Base-by-base conservation (phyloP, 1,139 yeast genomes). In the Candida pseudocylindracea region DNA sequence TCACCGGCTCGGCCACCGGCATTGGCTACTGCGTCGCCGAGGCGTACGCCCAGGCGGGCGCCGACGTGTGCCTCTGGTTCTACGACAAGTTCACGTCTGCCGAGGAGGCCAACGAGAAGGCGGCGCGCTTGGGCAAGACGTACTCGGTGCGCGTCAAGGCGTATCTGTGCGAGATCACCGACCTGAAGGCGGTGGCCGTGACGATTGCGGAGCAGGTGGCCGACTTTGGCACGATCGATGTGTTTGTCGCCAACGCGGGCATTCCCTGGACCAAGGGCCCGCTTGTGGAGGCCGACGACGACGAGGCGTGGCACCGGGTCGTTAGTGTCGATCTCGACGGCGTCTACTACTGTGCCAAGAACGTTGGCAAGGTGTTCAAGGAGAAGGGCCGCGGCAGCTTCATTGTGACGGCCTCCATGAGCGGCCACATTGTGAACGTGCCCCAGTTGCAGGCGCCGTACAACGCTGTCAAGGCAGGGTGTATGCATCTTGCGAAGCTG, bases 11-110 rank as follows among this genome's bases (percentile, higher is more conserved):
- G 4, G 73, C 91, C 11, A 65, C 75, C 29, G 94, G 94, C 26
- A 81, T 81, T 43, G 94, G 94, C 10, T 63, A 55, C 41, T 81
- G 79, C 6, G 80, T 79, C 24, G 93, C 93, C 31, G 76, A 72
- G 46, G 91, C 85, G 0, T 79, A 60, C 45, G 85, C 91, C 33
- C 91, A 79, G 54, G 92, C 91, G 4, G 94, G 93, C 34, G 93
- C 93, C 9, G 81, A 78, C 41, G 75, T 81, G 31, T 88, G 38
- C 63, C 81, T 44, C 30, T 79, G 93, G 93, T 75, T 72, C 59
- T 66, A 68, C 49, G 20, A 15, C 20, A 15, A 15, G 20, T 15
- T 15, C 20, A 15, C 20, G 20, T 15, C 20, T 4, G 58, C 71
- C 75, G 78, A 5, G 74, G 39, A 41, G 8, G 38, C 42, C n/a